Evolutionary conservation across 192 early-diverging fungal genomes (phyloP), one percentile per base, ranked within the genome.

Genomic region (Phlyctochytrium planicorne): DNA sequence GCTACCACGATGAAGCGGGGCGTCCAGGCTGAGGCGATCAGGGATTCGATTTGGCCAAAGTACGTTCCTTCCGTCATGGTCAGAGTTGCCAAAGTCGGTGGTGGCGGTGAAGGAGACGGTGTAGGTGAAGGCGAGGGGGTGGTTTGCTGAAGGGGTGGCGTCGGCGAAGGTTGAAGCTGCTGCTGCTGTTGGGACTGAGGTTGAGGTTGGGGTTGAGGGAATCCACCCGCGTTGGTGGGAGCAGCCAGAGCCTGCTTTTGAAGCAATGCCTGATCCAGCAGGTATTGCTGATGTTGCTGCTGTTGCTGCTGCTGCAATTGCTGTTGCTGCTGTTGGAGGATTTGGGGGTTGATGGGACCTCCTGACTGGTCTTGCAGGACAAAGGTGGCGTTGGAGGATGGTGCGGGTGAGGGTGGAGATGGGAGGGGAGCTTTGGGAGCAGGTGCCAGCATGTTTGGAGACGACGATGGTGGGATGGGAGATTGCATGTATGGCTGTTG

Each of bases 1-100:
- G 40, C 40, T 20, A 47, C 40, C 40, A 47, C 40, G 20, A 47
- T 47, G 40, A 47, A 47, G 40, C 40, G 40, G 40, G 40, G 40
- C 40, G 20, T 20, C 6, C 6, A 47, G 10, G 6, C 10, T 20
- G 40, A 6, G 10, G 40, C 10, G 10, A 14, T 6, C 40, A 47
- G 40, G 40, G 6, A 20, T 20, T 47, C 40, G 20, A 47, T 47
- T 47, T 47, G 40, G 20, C 40, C 40, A 20, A 47, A 47, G 20
- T 47, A 47, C 10, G 40, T 47, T 6, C 40, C 40, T 47, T 47
- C 40, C 10, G 40, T 47, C 40, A 20, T 20, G 10, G 40, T 47
- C 10, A 47, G 40, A 20, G 40, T 14, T 20, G 6, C 40, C 10
- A 47, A 20, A 20, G 40, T 47, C 40, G 40, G 40, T 20, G 40